Base-by-base conservation (phyloP, 1,139 yeast genomes). In the Magnusiomyces sp. region DNA sequence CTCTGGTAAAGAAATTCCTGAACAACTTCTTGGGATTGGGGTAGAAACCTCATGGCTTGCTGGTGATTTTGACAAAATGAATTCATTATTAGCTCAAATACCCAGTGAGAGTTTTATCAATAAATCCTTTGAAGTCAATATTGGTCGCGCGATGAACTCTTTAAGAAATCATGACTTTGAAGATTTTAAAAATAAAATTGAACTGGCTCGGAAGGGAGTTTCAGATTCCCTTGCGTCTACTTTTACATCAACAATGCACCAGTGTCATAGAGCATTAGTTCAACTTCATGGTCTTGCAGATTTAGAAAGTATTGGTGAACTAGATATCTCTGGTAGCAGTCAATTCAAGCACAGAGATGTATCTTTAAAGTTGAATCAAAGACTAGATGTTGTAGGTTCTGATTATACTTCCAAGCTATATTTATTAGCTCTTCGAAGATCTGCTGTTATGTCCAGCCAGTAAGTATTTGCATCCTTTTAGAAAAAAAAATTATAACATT, bases 271-370 rank as follows among this genome's bases (percentile, higher is more conserved):
- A 11, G 62, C 77, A 33, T 67, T 87, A 71, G 77, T 79, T 43
- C 78, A 79, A 54, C 69, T 90, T 7, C 96, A 90, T 62, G 78
- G 84, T 3, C 64, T 89, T 13, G 76, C 81, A 52, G 97, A 90
- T 61, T 66, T 87, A 7, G 72, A 67, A 36, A 57, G 60, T 47
- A 59, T 65, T 38, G 63, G 64, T 17, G 37, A 37, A 6, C 7
- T 23, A 7, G 50, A 46, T n/a, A 23, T 37, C 29, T 62, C 51
- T n/a, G 54, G 58, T 14, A 50, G 50, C 9, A 53, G 59, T 5
- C 51, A 51, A 0, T 55, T 53, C 47, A 61, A 47, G 50, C 65
- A 51, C 48, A 51, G 36, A 50, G 51, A 43, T n/a, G 56, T 58
- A 32, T 57, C 65, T 2, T 53, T 57, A n/a, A 50, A 59, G 4